Base-by-base conservation (phyloP, 2,329 filamentous ascomycete genomes). In the Penicillium sp. region DNA sequence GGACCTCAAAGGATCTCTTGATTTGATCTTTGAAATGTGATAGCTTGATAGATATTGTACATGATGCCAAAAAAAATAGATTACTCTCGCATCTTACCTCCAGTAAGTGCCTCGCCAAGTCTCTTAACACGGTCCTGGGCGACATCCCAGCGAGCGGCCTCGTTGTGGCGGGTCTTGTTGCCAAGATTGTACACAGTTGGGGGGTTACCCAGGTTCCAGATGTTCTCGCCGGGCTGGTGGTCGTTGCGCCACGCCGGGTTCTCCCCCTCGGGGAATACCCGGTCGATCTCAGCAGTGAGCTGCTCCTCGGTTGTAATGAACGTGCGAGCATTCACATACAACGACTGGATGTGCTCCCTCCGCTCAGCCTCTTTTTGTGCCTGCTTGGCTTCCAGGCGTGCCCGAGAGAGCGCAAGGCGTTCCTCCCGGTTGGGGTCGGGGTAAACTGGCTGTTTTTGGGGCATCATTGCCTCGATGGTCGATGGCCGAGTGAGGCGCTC, bases 241-340 rank as follows among this genome's bases (percentile, higher is more conserved):
- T 76, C 77, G 65, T 61, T 80, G 62, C 56, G 71, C 72, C 72
- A 77, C 38, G 69, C 73, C 25, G 67, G 63, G 58, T 75, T 75
- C 76, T 71, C 75, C 59, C 84, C 80, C 26, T 86, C 84, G 16
- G 84, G 82, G 75, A 97, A 99, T n/a, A 88, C 80, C 60, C 81
- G 77, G 22, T 95, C 88, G 54, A 97, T 87, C 61, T 86, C 83
- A 16, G 80, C 79, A 64, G 89, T 83, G 33, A 99, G 82, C 71
- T 96, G 88, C 48, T 82, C 77, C 71, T 96, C 91, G 25, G 83
- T 87, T 17, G 91, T 87, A 69, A 99, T 97, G 76, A 97, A 99
- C 37, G 84, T 79, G 26, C 88, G 84, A 5, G 94, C 91, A 65
- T 91, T 89, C 77, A 94, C 89, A 76, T 99, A 99, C 12, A 99